These are phyloP conservation scores for Rhexocercosporidium sp. DNA, from an alignment of 2,329 filamentous ascomycete species.

Conservation along the genomic window DNA sequence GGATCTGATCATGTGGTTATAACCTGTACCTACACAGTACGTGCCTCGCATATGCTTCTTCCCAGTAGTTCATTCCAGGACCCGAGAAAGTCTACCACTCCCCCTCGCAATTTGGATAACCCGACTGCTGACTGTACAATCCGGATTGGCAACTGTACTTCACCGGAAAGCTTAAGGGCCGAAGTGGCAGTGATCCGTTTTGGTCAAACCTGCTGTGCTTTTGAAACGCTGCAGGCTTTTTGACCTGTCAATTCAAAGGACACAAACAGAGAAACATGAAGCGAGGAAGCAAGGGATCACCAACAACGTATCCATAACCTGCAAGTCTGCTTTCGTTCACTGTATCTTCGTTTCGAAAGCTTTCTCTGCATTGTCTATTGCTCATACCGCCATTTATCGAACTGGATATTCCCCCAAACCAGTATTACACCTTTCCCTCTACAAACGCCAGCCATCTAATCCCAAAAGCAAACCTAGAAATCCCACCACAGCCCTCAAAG, in stretches of 20 bases:
- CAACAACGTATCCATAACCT: no score
- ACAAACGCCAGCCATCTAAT: background rate
- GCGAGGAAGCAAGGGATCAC: background rate
- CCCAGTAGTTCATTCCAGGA: background rate
- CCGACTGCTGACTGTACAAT: background rate
- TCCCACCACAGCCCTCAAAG: constrained; percentile 22
- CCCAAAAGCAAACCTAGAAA: background rate
- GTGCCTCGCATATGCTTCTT: background rate
- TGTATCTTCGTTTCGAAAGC: background rate
- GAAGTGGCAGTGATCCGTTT: background rate
- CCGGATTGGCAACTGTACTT: background rate
- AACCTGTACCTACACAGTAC: no score
- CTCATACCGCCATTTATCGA: background rate
- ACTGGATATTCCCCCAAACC: background rate
- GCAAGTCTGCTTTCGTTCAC: background rate
- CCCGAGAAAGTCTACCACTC: background rate
- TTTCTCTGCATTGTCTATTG: no score
- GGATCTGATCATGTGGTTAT: background rate
- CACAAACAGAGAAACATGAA: no score
- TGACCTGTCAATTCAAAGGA: background rate
- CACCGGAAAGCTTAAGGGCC: background rate
- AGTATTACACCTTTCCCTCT: background rate
- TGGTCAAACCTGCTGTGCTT: background rate
- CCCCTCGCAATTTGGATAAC: background rate
- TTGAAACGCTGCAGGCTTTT: background rate